A percentile compares a stretch with the other conserved stretches of the same genome.
Evolutionary conservation across 2,329 filamentous ascomycete genomes (phyloP).

Genomic region (Aspergillus fijiensis): DNA sequence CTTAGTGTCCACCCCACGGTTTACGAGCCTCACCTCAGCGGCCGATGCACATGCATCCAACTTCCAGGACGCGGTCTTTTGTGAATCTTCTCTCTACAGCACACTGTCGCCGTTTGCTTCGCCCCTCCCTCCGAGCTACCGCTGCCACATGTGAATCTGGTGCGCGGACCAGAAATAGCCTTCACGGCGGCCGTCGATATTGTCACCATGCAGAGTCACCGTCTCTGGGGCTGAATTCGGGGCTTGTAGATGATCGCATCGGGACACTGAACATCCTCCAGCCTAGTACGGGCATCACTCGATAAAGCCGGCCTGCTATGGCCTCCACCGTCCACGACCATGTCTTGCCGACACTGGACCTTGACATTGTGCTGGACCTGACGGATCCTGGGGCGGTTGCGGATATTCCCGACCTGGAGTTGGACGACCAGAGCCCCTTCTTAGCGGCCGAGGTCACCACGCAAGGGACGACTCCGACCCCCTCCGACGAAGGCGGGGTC

Average conservation of each 20-base stretch:
- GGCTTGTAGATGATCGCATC: constrained; percentile 6
- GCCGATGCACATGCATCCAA: constrained; percentile 4
- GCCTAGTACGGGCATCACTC: background rate
- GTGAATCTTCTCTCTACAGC: background rate
- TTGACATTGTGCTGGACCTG: constrained; percentile 21
- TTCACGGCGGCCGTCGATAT: constrained; percentile 4
- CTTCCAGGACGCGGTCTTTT: background rate
- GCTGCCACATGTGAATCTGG: constrained; percentile 5
- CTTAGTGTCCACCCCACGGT: background rate
- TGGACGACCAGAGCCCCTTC: background rate
- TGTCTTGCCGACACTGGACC: constrained; percentile 21
- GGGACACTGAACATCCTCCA: background rate
- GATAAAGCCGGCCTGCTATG: constrained; percentile 10
- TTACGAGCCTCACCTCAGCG: background rate
- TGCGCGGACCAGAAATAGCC: background rate
- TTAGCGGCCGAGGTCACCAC: background rate
- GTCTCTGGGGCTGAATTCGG: constrained; percentile 13
- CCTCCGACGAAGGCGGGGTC: constrained; percentile 11
- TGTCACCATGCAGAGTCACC: constrained; percentile 12
- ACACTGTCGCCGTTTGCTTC: background rate
- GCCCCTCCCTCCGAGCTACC: background rate
- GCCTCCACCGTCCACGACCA: constrained; percentile 21
- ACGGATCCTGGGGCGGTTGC: constrained; percentile 9
- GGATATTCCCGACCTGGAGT: constrained; percentile 8
- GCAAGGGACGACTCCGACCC: constrained; percentile 10